Conservation (phyloP, 495 filamentous ascomycete species). For the Aspergillus avenaceus region DNA sequence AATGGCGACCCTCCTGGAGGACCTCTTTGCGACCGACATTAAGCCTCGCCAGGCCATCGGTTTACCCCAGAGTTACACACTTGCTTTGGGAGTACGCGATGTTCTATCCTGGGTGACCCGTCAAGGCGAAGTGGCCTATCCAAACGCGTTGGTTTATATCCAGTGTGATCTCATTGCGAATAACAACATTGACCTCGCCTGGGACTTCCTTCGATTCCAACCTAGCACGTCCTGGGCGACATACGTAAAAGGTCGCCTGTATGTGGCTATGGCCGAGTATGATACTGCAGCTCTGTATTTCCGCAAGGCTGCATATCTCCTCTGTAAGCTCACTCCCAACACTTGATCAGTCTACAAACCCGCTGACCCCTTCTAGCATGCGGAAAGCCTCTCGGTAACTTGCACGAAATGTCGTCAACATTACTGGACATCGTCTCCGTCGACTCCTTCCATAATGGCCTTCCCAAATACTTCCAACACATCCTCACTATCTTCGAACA, state of each 20-base stretch:
- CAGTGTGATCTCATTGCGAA: slow-evolving; percentile 69
- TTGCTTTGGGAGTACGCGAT: slow-evolving; percentile 48
- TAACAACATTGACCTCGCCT: slow-evolving; percentile 66
- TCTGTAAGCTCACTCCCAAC: slow-evolving; percentile 63
- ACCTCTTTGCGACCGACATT: slow-evolving; percentile 45
- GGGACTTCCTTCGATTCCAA: slow-evolving; percentile 70
- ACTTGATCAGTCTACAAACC: too few species aligned
- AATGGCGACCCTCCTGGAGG: slow-evolving; percentile 43
- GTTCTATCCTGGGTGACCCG: slow-evolving; percentile 46
- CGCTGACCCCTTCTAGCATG: slow-evolving; percentile 26
- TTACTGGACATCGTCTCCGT: slow-evolving; percentile 70
- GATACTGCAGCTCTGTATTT: slow-evolving; percentile 72
- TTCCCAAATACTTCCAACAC: slow-evolving; percentile 82
- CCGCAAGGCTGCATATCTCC: slow-evolving; percentile 73
- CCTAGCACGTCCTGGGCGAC: slow-evolving; percentile 65
- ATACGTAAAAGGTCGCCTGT: slow-evolving; percentile 81
- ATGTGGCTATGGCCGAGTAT: slow-evolving; percentile 67
- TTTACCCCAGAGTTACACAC: slow-evolving; percentile 40
- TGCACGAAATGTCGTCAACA: slow-evolving; percentile 49
- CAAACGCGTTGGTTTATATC: slow-evolving; percentile 50
- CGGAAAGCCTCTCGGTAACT: slow-evolving; percentile 42
- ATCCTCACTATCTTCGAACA: slow-evolving; percentile 77
- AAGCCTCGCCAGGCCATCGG: slow-evolving; percentile 40
- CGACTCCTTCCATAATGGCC: slow-evolving; percentile 68
- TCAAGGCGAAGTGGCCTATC: slow-evolving; percentile 38